A percentile compares a stretch with the other conserved stretches of the same genome.
phyloP scores from a whole-genome alignment of 225 moss, liverwort and hornwort species.

The Pseudisothecium myosuroides region DNA sequence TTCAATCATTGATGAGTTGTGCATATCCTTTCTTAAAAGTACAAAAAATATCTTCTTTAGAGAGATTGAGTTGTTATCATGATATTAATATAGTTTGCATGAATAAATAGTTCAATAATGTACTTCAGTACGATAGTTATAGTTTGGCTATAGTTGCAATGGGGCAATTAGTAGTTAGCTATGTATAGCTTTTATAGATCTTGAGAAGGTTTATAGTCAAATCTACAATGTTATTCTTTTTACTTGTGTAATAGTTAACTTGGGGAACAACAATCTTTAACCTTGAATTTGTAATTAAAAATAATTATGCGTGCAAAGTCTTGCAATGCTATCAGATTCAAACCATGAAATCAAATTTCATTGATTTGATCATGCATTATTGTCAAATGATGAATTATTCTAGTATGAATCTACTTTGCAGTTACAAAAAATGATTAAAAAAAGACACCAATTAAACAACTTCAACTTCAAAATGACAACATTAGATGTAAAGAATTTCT shows the following conservation, averaged over 20 bases:
- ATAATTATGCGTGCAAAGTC: neutral
- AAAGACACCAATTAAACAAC: no score
- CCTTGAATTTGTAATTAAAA: neutral
- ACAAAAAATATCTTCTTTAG: rapidly evolving
- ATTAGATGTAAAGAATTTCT: neutral
- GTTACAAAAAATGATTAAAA: neutral
- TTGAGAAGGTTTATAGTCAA: neutral
- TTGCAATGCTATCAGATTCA: neutral
- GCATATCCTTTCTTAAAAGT: no score
- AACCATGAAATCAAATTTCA: neutral
- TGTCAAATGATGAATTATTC: neutral
- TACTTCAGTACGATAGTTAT: neutral
- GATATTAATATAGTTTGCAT: neutral
- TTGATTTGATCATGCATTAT: neutral
- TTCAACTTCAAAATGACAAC: neutral
- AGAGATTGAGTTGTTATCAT: neutral
- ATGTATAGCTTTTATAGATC: neutral
- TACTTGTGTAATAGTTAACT: neutral
- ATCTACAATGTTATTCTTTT: neutral
- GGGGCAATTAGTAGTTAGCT: no score
- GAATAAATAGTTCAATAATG: neutral
- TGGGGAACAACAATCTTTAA: neutral
- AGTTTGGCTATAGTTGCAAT: neutral
- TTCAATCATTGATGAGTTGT: neutral
- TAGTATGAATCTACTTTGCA: neutral